These are phyloP conservation scores for Globisporangium carolinianum DNA, from an alignment of 352 stramenopile species.

Conservation along the genomic window DNA sequence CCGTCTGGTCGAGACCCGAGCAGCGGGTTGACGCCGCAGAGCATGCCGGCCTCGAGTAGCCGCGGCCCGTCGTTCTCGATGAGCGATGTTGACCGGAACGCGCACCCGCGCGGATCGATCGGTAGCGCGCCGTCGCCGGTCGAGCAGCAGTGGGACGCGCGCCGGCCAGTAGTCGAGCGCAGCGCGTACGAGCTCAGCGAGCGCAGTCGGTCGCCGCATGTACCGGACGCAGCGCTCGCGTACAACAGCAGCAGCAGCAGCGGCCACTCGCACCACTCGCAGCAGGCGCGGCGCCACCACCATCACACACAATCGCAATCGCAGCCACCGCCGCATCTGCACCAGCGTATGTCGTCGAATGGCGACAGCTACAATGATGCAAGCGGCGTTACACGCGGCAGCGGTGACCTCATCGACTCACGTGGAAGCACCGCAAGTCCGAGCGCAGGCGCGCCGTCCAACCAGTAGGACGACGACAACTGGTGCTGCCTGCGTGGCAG, in stretches of 20 bases:
- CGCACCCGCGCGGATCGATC: slow-evolving; percentile 7
- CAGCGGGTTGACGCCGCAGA: not conserved
- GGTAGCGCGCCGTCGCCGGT: slow-evolving; percentile 4
- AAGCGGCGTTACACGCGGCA: slow-evolving; percentile 1
- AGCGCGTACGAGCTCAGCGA: slow-evolving; percentile 3
- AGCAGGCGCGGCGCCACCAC: not conserved
- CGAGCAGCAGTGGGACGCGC: slow-evolving; percentile 5
- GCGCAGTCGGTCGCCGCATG: not conserved
- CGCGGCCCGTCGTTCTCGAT: slow-evolving; percentile 45
- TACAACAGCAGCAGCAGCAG: not conserved
- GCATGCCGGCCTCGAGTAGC: no score
- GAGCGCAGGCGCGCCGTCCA: not conserved
- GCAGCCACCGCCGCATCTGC: no score
- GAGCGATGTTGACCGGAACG: slow-evolving; percentile 56
- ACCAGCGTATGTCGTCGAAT: slow-evolving; percentile 5
- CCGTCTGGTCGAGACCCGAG: no score
- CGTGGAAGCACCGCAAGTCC: not conserved
- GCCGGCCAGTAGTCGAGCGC: not conserved
- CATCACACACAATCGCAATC: slow-evolving; percentile 5
- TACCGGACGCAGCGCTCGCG: not conserved
- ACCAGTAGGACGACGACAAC: no score
- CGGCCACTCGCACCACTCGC: not conserved
- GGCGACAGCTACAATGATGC: slow-evolving; percentile 7
- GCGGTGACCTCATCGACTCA: not conserved
- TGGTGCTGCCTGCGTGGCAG: no score